Conservation (phyloP, 768 basidiomycete species). For the Paxillus ammoniavirescens region DNA sequence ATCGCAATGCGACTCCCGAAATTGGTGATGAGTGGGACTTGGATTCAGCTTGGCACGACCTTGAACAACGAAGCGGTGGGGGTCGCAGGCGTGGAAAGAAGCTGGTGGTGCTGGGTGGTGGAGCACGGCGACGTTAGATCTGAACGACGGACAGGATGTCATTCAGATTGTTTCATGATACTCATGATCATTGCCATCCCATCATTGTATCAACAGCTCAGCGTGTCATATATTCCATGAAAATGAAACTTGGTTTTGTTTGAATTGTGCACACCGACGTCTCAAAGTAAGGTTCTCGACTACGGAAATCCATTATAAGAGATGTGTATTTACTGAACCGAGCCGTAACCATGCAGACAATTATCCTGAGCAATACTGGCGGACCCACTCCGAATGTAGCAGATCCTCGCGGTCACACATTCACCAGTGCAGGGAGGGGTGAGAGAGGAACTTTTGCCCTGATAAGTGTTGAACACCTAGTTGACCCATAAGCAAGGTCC, state of each 20-base stretch:
- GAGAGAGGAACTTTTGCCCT: conserved; percentile 65
- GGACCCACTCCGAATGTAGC: conserved; percentile 77
- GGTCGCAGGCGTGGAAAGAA: conserved; percentile 62
- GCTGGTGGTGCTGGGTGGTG: conserved; percentile 71
- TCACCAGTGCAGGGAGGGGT: conserved; percentile 55
- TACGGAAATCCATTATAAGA: neutral
- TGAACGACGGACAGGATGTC: neutral
- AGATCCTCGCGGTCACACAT: conserved; percentile 68
- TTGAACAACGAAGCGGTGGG: conserved; percentile 54
- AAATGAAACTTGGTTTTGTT: neutral
- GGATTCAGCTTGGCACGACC: conserved; percentile 78
- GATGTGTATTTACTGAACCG: conserved; percentile 44
- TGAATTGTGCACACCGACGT: neutral
- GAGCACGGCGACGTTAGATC: conserved; percentile 45
- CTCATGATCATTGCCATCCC: neutral
- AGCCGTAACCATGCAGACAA: conserved; percentile 63
- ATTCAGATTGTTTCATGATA: neutral
- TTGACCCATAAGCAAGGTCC: conserved; percentile 3
- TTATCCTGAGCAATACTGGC: conserved; percentile 57
- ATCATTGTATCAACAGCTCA: conserved; percentile 13
- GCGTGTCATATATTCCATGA: conserved; percentile 1
- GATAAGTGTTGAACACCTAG: conserved; percentile 65
- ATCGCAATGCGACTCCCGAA: conserved; percentile 25
- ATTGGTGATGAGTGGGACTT: conserved; percentile 72
- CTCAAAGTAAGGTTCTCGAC: neutral